Base-by-base conservation (phyloP, 257 asterid species). In the Eucommia ulmoides region DNA sequence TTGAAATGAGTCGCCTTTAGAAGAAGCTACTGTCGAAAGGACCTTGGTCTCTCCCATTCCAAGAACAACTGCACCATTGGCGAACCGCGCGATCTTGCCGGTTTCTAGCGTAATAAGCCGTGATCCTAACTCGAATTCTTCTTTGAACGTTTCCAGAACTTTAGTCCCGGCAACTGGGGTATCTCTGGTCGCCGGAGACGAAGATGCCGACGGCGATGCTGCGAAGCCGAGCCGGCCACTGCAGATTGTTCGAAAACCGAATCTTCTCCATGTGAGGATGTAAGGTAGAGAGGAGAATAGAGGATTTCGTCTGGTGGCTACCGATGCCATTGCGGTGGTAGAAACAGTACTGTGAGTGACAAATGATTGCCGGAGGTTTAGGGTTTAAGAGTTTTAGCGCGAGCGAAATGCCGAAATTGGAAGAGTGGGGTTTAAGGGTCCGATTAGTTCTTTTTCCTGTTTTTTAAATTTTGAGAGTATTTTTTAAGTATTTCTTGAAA, bases 31-130 rank as follows among this genome's bases (percentile, higher is more conserved):
- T 0, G 98, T 85, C 21, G 98, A 78, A 38, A 89, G 81, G 55
- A 89, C 94, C 53, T 71, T 89, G 15, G 98, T 89, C 69, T 82
- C 94, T n/a, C 74, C 96, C 81, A 78, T 75, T n/a, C 71, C 82
- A 66, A 89, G 68, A 33, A 85, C 80, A 33, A 80, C 94, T 23
- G 94, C 80, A 20, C 93, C 96, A 49, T 82, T 89, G 0, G 98
- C 91, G 53, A 82, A 89, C 54, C 93, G 77, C 24, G 94, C 98
- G n/a, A 86, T 51, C 60, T 81, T 85, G 22, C 98, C 96, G 5
- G 94, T 89, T 65, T 89, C 94, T 41, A 89, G 64, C 47, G 69
- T 66, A 51, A 80, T 69, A 64, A 60, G 63, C 15, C 71, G 72
- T 45, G 88, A 67, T 17, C 98, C 96, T 10, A 85, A 71, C 42